Conservation (phyloP, 2,329 filamentous ascomycete species). For the Aspergillus spinulosporus region DNA sequence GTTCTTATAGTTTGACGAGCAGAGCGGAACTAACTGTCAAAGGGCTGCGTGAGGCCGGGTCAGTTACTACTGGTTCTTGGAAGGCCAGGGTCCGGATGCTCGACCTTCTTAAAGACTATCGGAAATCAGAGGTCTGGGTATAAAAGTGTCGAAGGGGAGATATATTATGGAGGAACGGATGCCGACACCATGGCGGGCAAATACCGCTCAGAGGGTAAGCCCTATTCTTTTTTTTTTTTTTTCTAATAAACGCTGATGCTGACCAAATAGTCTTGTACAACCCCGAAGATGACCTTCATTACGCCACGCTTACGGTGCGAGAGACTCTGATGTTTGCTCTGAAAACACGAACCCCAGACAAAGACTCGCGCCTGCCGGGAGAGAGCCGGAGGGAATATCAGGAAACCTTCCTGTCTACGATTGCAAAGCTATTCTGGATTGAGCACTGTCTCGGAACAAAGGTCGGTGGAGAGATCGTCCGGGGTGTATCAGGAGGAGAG, state of each 20-base stretch:
- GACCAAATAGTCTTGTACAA: constrained; percentile 63
- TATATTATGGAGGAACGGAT: constrained; percentile 58
- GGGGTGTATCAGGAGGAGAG: constrained; percentile 70
- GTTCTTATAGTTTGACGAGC: background rate
- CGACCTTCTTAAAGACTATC: constrained; percentile 81
- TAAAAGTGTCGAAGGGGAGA: constrained; percentile 57
- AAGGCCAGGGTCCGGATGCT: constrained; percentile 58
- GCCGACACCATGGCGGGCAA: constrained; percentile 53
- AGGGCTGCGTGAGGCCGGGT: constrained; percentile 45
- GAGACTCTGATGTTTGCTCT: constrained; percentile 74
- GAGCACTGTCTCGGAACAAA: constrained; percentile 71
- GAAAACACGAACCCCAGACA: constrained; percentile 65
- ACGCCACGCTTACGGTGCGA: constrained; percentile 73
- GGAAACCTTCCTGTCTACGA: constrained; percentile 63
- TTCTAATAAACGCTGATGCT: background rate
- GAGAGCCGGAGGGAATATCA: constrained; percentile 63
- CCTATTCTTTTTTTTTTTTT: background rate
- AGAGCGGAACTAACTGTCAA: background rate
- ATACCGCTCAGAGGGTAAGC: constrained; percentile 46
- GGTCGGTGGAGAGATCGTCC: constrained; percentile 72
- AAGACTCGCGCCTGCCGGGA: constrained; percentile 59
- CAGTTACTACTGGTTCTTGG: constrained; percentile 45
- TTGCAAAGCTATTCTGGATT: constrained; percentile 71
- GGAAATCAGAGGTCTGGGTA: constrained; percentile 66
- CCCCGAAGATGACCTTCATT: constrained; percentile 75